Conservation (phyloP, 495 filamentous ascomycete species). For the Aspergillus carlsbadensis region DNA sequence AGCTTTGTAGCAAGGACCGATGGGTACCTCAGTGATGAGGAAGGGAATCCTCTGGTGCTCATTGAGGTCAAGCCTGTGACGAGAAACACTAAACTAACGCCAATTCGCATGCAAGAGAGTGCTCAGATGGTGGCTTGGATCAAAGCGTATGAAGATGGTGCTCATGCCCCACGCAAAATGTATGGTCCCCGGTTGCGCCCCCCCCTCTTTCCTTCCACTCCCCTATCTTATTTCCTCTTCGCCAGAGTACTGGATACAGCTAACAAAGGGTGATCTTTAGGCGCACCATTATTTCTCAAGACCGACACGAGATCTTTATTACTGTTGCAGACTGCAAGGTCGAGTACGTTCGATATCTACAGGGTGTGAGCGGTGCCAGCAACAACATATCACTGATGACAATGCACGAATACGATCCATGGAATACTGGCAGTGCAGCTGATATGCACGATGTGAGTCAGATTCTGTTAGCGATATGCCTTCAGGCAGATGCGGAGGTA, state of each 20-base stretch:
- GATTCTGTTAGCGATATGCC: not conserved
- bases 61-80: conserved; percentile 12
- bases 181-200: too few relatives aligned
- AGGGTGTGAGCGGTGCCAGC: too few relatives aligned
- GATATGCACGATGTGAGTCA: not conserved
- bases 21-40: conserved; percentile 4
- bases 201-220: too few relatives aligned
- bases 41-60: not conserved
- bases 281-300: conserved; percentile 16
- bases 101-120: conserved; percentile 12
- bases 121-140: conserved; percentile 17
- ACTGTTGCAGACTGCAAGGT: conserved; percentile 13
- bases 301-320: conserved; percentile 18
- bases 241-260: too few relatives aligned
- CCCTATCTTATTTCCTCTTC: too few relatives aligned
- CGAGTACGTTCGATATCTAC: conserved; percentile 16
- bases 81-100: not conserved
- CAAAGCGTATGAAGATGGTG: not conserved
- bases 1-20: conserved; percentile 14
- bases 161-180: too few relatives aligned
- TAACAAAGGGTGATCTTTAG: not conserved
- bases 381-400: not conserved
- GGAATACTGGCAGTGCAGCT: not conserved
- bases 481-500: too few relatives aligned
- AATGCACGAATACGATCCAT: not conserved